phyloP scores from a whole-genome alignment of 2,329 filamentous ascomycete species.

The Trichoderma endophyticum region DNA sequence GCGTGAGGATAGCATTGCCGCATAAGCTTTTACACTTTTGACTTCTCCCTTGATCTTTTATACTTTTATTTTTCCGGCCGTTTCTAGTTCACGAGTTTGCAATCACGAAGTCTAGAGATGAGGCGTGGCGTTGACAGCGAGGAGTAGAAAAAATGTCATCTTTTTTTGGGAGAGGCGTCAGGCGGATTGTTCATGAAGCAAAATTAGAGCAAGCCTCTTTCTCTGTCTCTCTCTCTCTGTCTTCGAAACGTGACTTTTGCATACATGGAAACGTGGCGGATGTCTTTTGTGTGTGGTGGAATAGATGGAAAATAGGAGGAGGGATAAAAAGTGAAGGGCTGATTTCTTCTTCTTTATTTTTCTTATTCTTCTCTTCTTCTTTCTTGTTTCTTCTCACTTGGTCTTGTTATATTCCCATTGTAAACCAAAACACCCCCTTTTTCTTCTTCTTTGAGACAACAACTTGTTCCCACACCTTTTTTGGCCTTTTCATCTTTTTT shows the following conservation, averaged over 20 bases:
- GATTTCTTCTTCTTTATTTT: not conserved
- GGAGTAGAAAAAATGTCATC: not conserved
- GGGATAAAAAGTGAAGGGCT: not conserved
- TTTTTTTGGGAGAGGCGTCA: not conserved
- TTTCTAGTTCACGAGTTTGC: not conserved
- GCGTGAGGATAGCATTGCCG: conserved; percentile 43
- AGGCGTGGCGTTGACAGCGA: not conserved
- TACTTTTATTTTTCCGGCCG: not conserved
- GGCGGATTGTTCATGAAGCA: not conserved
- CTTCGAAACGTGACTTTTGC: not conserved
- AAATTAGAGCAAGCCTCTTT: not conserved
- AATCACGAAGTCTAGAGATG: not conserved
- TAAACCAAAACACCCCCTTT: not conserved
- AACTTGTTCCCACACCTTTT: not conserved
- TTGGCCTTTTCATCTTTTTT: not conserved
- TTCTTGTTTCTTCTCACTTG: not conserved
- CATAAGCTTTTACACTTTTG: conserved; percentile 1
- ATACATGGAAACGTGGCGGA: not conserved
- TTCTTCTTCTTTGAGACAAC: not conserved
- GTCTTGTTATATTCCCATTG: not conserved
- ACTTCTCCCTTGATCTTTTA: not conserved
- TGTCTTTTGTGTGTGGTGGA: not conserved
- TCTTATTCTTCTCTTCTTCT: not conserved
- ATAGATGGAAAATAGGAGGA: not conserved
- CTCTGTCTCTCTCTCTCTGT: not conserved